A percentile compares a stretch with the other conserved stretches of the same genome.
phyloP scores from a whole-genome alignment of 495 filamentous ascomycete species.

The Bacidia gigantensis region DNA sequence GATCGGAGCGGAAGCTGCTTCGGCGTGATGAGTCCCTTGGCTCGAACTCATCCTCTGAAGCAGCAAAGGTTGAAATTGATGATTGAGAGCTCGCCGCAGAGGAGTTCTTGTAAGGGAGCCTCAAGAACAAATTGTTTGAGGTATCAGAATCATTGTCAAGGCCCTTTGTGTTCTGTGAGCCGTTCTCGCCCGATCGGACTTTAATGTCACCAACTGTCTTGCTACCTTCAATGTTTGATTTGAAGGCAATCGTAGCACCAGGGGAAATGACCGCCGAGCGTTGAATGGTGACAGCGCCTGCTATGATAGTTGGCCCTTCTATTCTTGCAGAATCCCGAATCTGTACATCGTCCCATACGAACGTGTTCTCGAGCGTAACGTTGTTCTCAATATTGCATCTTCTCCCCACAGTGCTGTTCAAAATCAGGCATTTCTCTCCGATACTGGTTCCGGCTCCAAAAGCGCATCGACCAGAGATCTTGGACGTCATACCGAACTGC shows the following conservation, averaged over 20 bases:
- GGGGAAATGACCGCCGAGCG: conserved; percentile 50
- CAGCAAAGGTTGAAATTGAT: conserved; percentile 64
- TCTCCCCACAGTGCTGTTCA: conserved; percentile 64
- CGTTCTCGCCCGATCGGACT: conserved; percentile 41
- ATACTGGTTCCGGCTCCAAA: conserved; percentile 66
- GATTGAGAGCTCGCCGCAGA: conserved; percentile 56
- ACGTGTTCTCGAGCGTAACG: conserved; percentile 63
- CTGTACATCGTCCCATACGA: conserved; percentile 76
- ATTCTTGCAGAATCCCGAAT: conserved; percentile 54
- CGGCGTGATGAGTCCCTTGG: conserved; percentile 29
- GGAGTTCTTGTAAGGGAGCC: conserved; percentile 54
- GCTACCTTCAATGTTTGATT: conserved; percentile 54
- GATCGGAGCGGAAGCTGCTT: conserved; percentile 38
- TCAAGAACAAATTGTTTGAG: conserved; percentile 33
- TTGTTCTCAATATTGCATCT: conserved; percentile 75
- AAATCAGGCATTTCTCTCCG: conserved; percentile 53
- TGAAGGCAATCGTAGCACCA: conserved; percentile 68
- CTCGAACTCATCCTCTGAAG: conserved; percentile 27
- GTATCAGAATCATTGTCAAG: conserved; percentile 40
- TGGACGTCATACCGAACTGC: conserved; percentile 55
- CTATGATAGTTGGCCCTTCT: conserved; percentile 64
- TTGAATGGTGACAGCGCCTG: conserved; percentile 53
- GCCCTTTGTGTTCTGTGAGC: conserved; percentile 33
- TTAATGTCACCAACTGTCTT: conserved; percentile 36
- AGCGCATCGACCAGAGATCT: conserved; percentile 50